These are phyloP conservation scores for Xylaria acuta DNA, from an alignment of 495 filamentous ascomycete species.

Conservation along the genomic window DNA sequence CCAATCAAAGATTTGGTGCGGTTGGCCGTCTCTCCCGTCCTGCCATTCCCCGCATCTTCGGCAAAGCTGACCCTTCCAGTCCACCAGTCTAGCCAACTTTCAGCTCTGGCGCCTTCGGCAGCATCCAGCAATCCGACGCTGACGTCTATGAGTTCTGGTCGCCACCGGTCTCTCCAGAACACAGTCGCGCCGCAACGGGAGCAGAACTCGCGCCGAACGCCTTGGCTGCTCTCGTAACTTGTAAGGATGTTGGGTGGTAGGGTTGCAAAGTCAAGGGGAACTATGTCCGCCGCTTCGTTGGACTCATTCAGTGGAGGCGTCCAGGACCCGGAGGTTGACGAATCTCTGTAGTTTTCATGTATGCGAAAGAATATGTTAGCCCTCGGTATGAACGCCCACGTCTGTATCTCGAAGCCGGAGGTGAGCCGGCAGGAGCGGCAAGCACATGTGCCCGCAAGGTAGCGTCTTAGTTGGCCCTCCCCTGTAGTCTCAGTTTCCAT, in stretches of 20 bases:
- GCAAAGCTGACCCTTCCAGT: slow-evolving; percentile 64
- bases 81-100: slow-evolving; percentile 68
- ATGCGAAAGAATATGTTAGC: slow-evolving; percentile 59
- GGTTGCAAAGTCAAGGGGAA: slow-evolving; percentile 20
- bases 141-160: slow-evolving; percentile 68
- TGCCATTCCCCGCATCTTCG: slow-evolving; percentile 60
- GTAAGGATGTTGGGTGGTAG: neutral
- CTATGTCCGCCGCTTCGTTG: slow-evolving; percentile 21
- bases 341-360: neutral
- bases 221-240: slow-evolving; percentile 53
- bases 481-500: slow-evolving; percentile 28
- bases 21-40: slow-evolving; percentile 36
- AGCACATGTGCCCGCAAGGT: slow-evolving; percentile 69
- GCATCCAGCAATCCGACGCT: slow-evolving; percentile 66
- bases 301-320: neutral
- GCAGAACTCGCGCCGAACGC: slow-evolving; percentile 69
- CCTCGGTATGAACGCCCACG: slow-evolving; percentile 72
- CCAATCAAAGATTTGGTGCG: slow-evolving; percentile 47
- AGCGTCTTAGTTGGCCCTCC: slow-evolving; percentile 50
- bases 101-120: slow-evolving; percentile 58
- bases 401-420: slow-evolving; percentile 70
- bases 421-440: slow-evolving; percentile 67
- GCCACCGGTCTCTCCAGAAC: slow-evolving; percentile 66
- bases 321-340: too few species aligned
- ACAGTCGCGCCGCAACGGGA: slow-evolving; percentile 67